Evolutionary conservation across 495 filamentous ascomycete genomes (phyloP), one percentile per base, ranked within the genome.

Genomic region (Emericellopsis terricola): DNA sequence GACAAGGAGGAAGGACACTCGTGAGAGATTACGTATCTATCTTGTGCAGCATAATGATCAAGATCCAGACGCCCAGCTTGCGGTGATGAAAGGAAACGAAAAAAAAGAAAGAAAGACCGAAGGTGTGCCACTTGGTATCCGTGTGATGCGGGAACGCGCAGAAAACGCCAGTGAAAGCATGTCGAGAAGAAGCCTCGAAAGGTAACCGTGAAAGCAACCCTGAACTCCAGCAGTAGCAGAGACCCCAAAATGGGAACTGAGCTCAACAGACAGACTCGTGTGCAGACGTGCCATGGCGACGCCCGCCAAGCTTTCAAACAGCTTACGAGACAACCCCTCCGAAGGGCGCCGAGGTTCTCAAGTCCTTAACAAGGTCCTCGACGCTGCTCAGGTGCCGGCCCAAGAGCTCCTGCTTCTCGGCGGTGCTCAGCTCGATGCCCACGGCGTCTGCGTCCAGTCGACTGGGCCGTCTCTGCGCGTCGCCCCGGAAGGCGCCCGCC

Each of bases 351-450:
- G 76, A 83, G 58, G 81, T 84, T 47, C 76, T 76, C 42, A 97
- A 48, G 55, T 97, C 89, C 50, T 81, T 78, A 15, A 97, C 77
- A 43, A 97, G 57, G 45, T 87, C 84, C 39, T 92, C 84, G 23
- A 96, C 89, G 42, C 85, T 93, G 40, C 69, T 79, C 36, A 97
- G 55, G 54, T 89, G 85, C 38, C 73, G 55, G 16, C 81, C 82
- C 19, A 97, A 62, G 42, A 86, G 50, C 28, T 62, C 64, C 58
- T 92, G 85, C 60, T 97, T 97, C 52, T 91, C 80, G 43, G 83
- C 78, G 17, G 83, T 87, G 6, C 69, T 77, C 38, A 71, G 65
- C 13, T 76, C 85, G 31, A 55, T 3, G 14, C 45, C 50, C 28
- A 51, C 54, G 30, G 53, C 53, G 21, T 45, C 50, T 34, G 48